These are phyloP conservation scores for Chaetomium sp. DNA, from an alignment of 2,329 filamentous ascomycete species.

Conservation along the genomic window DNA sequence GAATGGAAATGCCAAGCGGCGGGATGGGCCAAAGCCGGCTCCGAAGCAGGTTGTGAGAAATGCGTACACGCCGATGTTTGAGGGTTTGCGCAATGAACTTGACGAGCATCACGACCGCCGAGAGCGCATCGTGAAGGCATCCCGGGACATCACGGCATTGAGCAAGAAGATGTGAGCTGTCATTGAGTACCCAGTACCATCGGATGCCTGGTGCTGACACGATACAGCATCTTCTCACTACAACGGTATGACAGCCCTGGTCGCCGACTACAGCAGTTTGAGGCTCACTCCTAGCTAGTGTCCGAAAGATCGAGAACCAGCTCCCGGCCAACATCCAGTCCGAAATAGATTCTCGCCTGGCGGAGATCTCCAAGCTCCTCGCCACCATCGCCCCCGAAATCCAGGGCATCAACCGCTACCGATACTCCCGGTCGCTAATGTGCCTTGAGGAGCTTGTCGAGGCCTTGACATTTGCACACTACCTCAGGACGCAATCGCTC, in stretches of 20 bases:
- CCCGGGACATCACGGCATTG: conserved; percentile 85
- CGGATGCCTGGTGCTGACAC: conserved; percentile 12
- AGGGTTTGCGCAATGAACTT: conserved; percentile 79
- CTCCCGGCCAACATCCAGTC: conserved; percentile 70
- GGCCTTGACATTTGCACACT: conserved; percentile 84
- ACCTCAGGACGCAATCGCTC: conserved; percentile 75
- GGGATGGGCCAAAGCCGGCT: conserved; percentile 32
- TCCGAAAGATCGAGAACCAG: conserved; percentile 62
- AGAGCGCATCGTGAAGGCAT: conserved; percentile 87
- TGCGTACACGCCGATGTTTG: conserved; percentile 75
- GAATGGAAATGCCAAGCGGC: conserved; percentile 52
- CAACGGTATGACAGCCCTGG: conserved; percentile 62
- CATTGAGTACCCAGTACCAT: background rate
- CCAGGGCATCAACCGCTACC: conserved; percentile 75
- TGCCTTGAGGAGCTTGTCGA: conserved; percentile 95
- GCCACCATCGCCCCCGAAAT: conserved; percentile 70
- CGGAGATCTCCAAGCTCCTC: conserved; percentile 72
- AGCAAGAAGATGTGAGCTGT: conserved; percentile 89
- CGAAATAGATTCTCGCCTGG: conserved; percentile 69
- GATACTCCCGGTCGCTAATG: conserved; percentile 78
- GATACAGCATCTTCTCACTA: conserved; percentile 78
- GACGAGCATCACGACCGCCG: conserved; percentile 93
- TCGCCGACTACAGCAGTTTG: background rate
- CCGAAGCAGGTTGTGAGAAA: conserved; percentile 44
- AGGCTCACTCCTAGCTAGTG: conserved; percentile 49